Percentiles rank a stretch among this genome's conserved stretches.
These are phyloP conservation scores for Hericium rajendrae DNA, from an alignment of 768 basidiomycete genomes.

Conservation along the genomic window DNA sequence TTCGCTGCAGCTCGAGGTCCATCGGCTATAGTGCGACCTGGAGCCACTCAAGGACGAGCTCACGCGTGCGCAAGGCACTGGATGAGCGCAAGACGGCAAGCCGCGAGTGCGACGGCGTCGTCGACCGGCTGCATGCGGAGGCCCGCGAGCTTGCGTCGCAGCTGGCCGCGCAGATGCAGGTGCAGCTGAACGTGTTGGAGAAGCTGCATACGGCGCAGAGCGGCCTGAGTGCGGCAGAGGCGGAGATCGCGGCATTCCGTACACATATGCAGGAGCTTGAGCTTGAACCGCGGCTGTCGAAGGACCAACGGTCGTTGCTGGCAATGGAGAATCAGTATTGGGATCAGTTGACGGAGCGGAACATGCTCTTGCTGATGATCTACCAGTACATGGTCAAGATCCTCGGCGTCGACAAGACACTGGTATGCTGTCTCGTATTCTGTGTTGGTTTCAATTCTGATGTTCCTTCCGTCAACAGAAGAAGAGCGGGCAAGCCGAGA, in stretches of 20 bases:
- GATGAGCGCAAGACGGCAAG: slow-evolving; percentile 53
- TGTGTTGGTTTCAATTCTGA: too few species aligned
- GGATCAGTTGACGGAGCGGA: slow-evolving; percentile 89
- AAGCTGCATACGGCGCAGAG: slow-evolving; percentile 72
- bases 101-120: slow-evolving; percentile 59
- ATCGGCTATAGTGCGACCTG: too few species aligned
- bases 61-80: slow-evolving; percentile 52
- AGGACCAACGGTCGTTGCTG: slow-evolving; percentile 70
- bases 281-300: slow-evolving; percentile 61
- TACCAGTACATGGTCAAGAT: slow-evolving; percentile 96
- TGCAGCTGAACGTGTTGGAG: slow-evolving; percentile 76
- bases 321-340: slow-evolving; percentile 72
- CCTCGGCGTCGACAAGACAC: slow-evolving; percentile 78
- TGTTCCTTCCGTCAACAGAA: slow-evolving; percentile 36
- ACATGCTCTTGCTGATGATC: slow-evolving; percentile 82
- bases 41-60: too few species aligned
- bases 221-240: slow-evolving; percentile 54
- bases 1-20: slow-evolving; percentile 84
- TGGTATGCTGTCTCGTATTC: slow-evolving; percentile 47
- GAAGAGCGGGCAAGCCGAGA: slow-evolving; percentile 66
- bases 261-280: slow-evolving; percentile 77
- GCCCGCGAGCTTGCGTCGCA: too few species aligned
- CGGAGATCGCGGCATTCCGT: slow-evolving; percentile 59
- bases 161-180: slow-evolving; percentile 80
- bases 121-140: slow-evolving; percentile 72